Conservation (phyloP, 352 stramenopile species). For the Blastocystis sp. region DNA sequence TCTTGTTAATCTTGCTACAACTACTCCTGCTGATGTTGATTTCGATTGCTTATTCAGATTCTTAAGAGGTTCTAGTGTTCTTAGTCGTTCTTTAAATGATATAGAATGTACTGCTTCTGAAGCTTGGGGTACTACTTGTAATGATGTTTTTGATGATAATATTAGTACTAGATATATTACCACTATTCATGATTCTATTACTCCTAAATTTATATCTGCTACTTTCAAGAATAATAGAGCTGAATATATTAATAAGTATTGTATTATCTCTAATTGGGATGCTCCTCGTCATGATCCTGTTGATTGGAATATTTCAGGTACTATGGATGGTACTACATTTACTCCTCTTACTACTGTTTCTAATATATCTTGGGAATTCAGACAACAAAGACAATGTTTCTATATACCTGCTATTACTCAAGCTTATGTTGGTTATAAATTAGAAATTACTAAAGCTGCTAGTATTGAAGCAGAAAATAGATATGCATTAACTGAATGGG, state of each 20-base stretch:
- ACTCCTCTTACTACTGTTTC: background rate
- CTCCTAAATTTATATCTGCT: background rate
- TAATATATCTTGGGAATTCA: background rate
- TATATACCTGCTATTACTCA: slow-evolving; percentile 1
- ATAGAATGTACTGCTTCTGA: no score
- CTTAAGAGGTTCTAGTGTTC: background rate
- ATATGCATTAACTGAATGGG: slow-evolving; percentile 1
- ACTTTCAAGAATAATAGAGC: slow-evolving; percentile 12
- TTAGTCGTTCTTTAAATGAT: background rate
- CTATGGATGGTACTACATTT: background rate
- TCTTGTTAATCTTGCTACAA: background rate
- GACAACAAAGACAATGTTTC: slow-evolving; percentile 8
- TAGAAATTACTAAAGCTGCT: background rate
- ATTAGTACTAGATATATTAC: slow-evolving; percentile 12
- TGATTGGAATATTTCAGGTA: background rate
- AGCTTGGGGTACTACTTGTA: background rate
- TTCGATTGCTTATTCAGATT: background rate
- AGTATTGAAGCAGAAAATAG: slow-evolving; percentile 16
- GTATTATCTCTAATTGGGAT: slow-evolving; percentile 11
- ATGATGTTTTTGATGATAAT: slow-evolving; percentile 6
- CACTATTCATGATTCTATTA: no score
- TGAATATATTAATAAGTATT: slow-evolving; percentile 10
- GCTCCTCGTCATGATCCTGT: slow-evolving; percentile 15
- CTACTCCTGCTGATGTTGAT: background rate
- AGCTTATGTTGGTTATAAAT: background rate